Percentiles rank a stretch among this genome's conserved stretches.
phyloP scores from a whole-genome alignment of 2,329 filamentous ascomycete genomes.

The Penicillium sp. region DNA sequence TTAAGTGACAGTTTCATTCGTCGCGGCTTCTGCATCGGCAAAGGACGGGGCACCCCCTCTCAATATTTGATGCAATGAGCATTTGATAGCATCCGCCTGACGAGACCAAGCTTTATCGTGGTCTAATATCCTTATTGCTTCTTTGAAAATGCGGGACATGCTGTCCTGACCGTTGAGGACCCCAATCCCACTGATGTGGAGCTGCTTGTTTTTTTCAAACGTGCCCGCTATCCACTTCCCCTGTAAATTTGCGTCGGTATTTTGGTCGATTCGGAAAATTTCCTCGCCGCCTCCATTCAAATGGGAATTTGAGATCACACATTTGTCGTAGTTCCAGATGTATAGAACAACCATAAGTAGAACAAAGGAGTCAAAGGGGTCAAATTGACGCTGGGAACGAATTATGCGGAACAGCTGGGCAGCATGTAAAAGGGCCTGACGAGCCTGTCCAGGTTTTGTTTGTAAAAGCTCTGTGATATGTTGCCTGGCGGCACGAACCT shows the following conservation, averaged over 20 bases:
- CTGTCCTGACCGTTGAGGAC: not conserved
- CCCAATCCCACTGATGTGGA: not conserved
- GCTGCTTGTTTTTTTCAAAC: not conserved
- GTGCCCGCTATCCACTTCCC: not conserved
- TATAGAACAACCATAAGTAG: not conserved
- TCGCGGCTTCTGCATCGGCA: not conserved
- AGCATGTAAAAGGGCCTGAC: not conserved
- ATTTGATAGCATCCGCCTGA: not conserved
- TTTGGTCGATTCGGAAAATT: not conserved
- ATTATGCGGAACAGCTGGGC: not conserved
- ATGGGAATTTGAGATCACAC: not conserved
- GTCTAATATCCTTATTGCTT: not conserved
- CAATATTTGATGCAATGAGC: not conserved
- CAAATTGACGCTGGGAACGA: not conserved
- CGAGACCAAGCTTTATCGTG: not conserved
- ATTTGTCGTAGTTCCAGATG: not conserved
- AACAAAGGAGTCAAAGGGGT: not conserved
- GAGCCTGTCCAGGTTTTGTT: not conserved
- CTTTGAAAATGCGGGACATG: not conserved
- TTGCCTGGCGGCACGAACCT: not conserved
- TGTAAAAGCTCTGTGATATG: not conserved
- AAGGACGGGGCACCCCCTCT: not conserved
- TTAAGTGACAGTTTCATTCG: not conserved
- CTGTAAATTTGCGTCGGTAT: not conserved
- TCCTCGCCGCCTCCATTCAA: not conserved